A percentile compares a stretch with the other conserved stretches of the same genome.
phyloP scores from a whole-genome alignment of 768 basidiomycete species.

The Russula sp. region DNA sequence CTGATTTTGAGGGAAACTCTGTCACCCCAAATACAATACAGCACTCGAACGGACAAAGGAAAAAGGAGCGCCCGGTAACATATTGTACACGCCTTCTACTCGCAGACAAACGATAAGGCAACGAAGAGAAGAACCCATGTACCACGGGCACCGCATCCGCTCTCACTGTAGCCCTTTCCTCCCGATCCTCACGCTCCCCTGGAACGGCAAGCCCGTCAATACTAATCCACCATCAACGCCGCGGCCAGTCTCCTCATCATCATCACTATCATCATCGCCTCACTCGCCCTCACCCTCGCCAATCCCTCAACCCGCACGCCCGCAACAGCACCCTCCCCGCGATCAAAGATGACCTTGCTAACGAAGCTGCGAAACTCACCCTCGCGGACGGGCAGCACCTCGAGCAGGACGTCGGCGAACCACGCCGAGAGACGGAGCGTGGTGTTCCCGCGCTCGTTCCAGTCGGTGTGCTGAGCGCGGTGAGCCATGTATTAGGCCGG shows the following conservation, averaged over 20 bases:
- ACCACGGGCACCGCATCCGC: too few species aligned
- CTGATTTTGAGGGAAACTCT: too few species aligned
- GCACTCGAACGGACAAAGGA: too few species aligned
- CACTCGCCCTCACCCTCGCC: too few species aligned
- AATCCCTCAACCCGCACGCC: conserved; percentile 21
- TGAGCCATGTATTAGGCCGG: conserved; percentile 63
- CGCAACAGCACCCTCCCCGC: conserved; percentile 10
- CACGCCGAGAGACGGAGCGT: conserved; percentile 60
- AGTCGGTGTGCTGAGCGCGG: conserved; percentile 38
- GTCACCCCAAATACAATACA: too few species aligned
- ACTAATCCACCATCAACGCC: background rate
- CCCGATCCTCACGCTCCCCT: conserved; percentile 9
- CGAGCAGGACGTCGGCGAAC: conserved; percentile 66
- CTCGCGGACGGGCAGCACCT: conserved; percentile 74
- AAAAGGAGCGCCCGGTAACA: too few species aligned
- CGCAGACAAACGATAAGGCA: too few species aligned
- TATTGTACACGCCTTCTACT: too few species aligned
- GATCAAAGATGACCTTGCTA: conserved; percentile 45
- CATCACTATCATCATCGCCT: too few species aligned
- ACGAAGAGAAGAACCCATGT: too few species aligned
- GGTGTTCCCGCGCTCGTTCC: conserved; percentile 41
- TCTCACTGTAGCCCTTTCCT: too few species aligned
- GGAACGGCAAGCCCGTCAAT: conserved; percentile 20
- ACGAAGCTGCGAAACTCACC: conserved; percentile 64
- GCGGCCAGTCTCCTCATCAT: background rate